These are phyloP conservation scores for Trichoderma brevicompactum DNA, from an alignment of 2,329 filamentous ascomycete species.

Conservation along the genomic window DNA sequence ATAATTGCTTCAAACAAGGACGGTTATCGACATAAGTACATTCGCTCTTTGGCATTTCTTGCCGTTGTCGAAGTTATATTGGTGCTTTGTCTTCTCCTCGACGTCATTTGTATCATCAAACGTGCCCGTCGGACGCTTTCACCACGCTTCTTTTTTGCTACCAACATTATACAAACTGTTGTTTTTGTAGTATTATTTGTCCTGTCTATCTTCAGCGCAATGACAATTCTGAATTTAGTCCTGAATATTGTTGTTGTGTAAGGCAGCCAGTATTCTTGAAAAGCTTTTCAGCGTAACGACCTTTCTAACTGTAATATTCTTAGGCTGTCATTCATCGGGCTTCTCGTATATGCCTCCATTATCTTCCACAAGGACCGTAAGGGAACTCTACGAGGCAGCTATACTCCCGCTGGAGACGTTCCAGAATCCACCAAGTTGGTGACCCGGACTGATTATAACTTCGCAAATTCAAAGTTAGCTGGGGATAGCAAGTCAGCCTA, in stretches of 20 bases:
- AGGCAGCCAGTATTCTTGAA: background rate
- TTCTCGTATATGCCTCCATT: background rate
- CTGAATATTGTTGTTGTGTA: background rate
- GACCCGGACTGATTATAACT: background rate
- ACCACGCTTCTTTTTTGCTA: background rate
- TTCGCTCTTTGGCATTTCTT: background rate
- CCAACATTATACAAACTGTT: background rate
- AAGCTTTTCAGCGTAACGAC: background rate
- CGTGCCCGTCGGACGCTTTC: background rate
- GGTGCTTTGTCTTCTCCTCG: background rate
- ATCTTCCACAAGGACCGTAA: slow-evolving; percentile 8
- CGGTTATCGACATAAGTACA: background rate
- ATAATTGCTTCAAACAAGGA: background rate
- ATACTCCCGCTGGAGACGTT: background rate
- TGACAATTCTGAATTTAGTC: background rate
- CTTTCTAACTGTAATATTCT: background rate
- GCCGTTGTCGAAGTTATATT: background rate
- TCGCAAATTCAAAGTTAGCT: background rate
- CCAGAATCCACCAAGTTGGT: background rate
- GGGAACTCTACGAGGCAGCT: background rate
- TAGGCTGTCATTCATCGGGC: background rate
- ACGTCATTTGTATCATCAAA: background rate
- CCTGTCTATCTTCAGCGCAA: background rate
- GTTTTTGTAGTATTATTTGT: background rate
- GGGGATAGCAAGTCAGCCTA: background rate